Percentiles rank a stretch among this genome's conserved stretches.
Conservation (phyloP, 441 rosid genomes). For the Theobroma grandiflorum region DNA sequence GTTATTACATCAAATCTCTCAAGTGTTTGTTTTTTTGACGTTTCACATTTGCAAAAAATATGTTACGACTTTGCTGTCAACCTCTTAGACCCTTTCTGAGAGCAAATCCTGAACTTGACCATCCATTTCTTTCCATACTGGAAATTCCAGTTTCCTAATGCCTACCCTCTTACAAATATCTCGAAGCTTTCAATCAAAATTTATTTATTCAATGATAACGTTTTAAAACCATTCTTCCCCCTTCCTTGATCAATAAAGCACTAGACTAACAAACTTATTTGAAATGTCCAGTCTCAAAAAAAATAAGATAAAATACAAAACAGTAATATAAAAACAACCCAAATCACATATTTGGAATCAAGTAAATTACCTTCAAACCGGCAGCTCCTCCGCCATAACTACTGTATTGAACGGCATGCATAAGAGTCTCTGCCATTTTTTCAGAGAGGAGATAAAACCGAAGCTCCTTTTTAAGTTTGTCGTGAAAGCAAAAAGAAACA, state of each 20-base stretch:
- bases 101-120: not conserved
- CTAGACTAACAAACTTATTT: not conserved
- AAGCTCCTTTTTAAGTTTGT: not conserved
- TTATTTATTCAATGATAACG: not conserved
- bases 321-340: no score
- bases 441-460: not conserved
- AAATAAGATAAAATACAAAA: no score
- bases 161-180: not conserved
- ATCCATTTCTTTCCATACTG: not conserved
- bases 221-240: not conserved
- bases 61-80: not conserved
- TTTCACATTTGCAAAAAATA: not conserved
- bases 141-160: not conserved
- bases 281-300: not conserved
- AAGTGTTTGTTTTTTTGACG: not conserved
- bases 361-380: constrained; percentile 42
- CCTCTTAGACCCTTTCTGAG: not conserved
- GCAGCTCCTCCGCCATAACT: constrained; percentile 57
- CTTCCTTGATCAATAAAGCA: not conserved
- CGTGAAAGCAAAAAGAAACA: not conserved
- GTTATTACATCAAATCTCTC: not conserved
- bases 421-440: constrained; percentile 43
- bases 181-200: not conserved
- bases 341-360: not conserved
- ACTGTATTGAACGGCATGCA: constrained; percentile 46